phyloP scores from a whole-genome alignment of 2,329 filamentous ascomycete genomes.

The Ophidiomyces ophidiicola region DNA sequence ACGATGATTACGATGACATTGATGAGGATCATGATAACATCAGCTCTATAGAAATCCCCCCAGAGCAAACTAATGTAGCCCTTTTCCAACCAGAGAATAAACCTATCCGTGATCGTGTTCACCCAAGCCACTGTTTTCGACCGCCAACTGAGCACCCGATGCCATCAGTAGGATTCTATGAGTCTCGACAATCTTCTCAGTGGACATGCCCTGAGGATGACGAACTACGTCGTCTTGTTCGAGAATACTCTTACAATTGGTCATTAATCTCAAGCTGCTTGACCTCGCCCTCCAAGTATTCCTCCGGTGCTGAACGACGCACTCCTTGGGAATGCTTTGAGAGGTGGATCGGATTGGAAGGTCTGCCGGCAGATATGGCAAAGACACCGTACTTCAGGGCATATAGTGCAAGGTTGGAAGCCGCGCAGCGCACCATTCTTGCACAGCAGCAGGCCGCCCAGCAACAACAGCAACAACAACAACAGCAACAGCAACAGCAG shows the following conservation, averaged over 20 bases:
- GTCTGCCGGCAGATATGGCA: constrained; percentile 80
- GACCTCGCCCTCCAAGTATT: constrained; percentile 58
- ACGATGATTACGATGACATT: constrained; percentile 50
- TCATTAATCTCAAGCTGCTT: constrained; percentile 79
- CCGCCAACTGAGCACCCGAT: constrained; percentile 85
- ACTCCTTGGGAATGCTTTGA: constrained; percentile 99
- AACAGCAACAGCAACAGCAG: constrained; percentile 25
- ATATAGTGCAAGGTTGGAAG: constrained; percentile 51
- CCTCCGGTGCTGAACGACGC: constrained; percentile 75
- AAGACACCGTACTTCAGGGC: constrained; percentile 91
- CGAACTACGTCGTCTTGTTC: constrained; percentile 69
- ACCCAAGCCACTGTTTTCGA: constrained; percentile 82
- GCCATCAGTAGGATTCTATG: constrained; percentile 83
- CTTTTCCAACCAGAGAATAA: constrained; percentile 85
- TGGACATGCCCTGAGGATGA: constrained; percentile 89
- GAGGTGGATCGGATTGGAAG: constrained; percentile 85
- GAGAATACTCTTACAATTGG: constrained; percentile 96
- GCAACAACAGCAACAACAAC: constrained; percentile 41
- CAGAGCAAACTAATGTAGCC: constrained; percentile 65
- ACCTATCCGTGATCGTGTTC: constrained; percentile 73
- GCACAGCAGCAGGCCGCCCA: constrained; percentile 44
- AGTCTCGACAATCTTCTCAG: constrained; percentile 72
- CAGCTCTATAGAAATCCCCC: constrained; percentile 40
- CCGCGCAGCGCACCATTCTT: constrained; percentile 48
- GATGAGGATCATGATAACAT: constrained; percentile 42